Evolutionary conservation across 164 flowering plant genomes (phyloP).

Genomic region (Houttuynia cordata): DNA sequence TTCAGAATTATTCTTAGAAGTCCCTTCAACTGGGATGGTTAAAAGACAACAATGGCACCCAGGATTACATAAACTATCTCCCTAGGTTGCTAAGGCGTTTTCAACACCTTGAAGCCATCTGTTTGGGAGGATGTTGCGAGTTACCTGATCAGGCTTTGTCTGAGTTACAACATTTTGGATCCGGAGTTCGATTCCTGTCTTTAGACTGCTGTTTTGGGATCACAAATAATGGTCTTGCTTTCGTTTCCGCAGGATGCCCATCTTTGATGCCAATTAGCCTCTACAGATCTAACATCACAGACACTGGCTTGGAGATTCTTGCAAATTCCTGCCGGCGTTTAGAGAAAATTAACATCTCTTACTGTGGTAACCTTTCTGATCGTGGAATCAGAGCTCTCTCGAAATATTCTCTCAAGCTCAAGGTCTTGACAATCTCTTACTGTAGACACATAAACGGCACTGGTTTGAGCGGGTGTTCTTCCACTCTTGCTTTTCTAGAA

Average conservation of each 20-base stretch:
- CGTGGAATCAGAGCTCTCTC: conserved; percentile 32
- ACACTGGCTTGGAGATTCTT: conserved; percentile 34
- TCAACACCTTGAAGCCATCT: conserved; percentile 29
- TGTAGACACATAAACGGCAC: conserved; percentile 37
- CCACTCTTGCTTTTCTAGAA: conserved; percentile 36
- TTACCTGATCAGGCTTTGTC: conserved; percentile 38
- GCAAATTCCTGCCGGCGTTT: conserved; percentile 36
- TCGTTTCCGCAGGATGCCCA: conserved; percentile 38
- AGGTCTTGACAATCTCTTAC: conserved; percentile 28
- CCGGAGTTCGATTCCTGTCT: conserved; percentile 27
- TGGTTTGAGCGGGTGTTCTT: conserved; percentile 53
- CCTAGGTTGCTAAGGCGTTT: conserved; percentile 43
- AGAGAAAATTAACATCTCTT: conserved; percentile 39
- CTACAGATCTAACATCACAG: conserved; percentile 44
- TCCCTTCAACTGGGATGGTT: conserved; percentile 48
- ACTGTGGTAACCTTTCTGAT: conserved; percentile 43
- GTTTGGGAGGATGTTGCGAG: conserved; percentile 54
- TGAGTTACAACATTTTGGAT: conserved; percentile 26
- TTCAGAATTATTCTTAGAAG: conserved; percentile 41
- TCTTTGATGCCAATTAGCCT: conserved; percentile 38
- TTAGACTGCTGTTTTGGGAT: conserved; percentile 53
- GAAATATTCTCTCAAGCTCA: conserved; percentile 29
- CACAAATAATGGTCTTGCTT: conserved; percentile 41
- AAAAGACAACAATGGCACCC: conserved; percentile 9
- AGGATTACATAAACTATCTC: conserved; percentile 13